These are phyloP conservation scores for Phytopythium kandeliae DNA, from an alignment of 352 stramenopile genomes.

Conservation along the genomic window DNA sequence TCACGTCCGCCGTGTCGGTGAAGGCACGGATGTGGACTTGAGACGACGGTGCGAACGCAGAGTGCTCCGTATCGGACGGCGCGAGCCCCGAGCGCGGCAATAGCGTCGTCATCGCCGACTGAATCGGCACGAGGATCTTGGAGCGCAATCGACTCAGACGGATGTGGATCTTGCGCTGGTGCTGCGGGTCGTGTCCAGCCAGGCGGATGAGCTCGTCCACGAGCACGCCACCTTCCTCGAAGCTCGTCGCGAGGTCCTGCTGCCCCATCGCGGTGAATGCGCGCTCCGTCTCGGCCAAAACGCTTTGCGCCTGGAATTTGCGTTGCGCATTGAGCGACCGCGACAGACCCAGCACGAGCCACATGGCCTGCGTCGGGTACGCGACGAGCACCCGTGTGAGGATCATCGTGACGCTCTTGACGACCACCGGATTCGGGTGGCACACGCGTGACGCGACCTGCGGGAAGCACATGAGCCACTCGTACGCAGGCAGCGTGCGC, in stretches of 20 bases:
- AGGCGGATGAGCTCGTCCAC: conserved; percentile 94
- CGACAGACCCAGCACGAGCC: conserved; percentile 93
- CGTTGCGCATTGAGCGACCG: conserved; percentile 86
- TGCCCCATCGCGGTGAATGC: conserved; percentile 58
- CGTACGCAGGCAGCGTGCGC: conserved; percentile 67
- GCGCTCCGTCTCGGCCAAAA: conserved; percentile 55
- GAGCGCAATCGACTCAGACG: conserved; percentile 60
- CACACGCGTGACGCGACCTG: conserved; percentile 97
- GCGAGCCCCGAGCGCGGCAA: conserved; percentile 60
- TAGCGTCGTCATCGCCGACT: conserved; percentile 69
- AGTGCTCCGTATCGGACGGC: conserved; percentile 40
- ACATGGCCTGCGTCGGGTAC: conserved; percentile 97
- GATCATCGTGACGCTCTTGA: conserved; percentile 89
- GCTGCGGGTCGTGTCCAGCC: conserved; percentile 82
- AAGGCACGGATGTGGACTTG: conserved; percentile 88
- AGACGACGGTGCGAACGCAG: conserved; percentile 53
- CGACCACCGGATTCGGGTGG: conserved; percentile 83
- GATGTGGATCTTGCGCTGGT: conserved; percentile 81
- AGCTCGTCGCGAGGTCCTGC: conserved; percentile 71
- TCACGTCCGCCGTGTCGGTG: conserved; percentile 91
- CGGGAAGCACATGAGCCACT: conserved; percentile 97
- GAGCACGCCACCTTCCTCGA: conserved; percentile 85
- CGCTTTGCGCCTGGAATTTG: conserved; percentile 49
- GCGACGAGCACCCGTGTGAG: conserved; percentile 89
- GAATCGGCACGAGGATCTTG: conserved; percentile 75